A percentile compares a stretch with the other conserved stretches of the same genome.
These are phyloP conservation scores for Cyclotella baltica DNA, from an alignment of 108 stramenopile genomes.

Conservation along the genomic window DNA sequence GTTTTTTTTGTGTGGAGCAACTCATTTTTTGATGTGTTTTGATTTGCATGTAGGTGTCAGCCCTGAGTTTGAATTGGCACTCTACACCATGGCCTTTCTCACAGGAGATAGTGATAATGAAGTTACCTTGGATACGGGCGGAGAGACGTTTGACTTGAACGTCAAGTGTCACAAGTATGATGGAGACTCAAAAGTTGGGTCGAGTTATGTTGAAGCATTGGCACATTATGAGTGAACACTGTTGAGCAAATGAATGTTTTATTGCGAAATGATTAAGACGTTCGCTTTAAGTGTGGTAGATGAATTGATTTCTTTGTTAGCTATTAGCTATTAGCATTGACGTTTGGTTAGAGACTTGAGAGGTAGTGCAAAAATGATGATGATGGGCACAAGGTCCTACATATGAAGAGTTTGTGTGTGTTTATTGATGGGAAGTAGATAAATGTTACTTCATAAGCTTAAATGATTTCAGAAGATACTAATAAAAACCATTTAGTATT, in stretches of 20 bases:
- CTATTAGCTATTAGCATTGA: not conserved
- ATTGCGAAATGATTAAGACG: too few species aligned
- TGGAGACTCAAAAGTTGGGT: constrained; percentile 71
- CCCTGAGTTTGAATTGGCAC: constrained; percentile 93
- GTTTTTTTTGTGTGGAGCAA: constrained; percentile 26
- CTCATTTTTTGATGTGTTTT: constrained; percentile 17
- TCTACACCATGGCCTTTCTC: constrained; percentile 90
- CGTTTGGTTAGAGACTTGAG: too few species aligned
- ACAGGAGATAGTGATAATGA: constrained; percentile 71
- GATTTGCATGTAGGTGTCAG: constrained; percentile 33
- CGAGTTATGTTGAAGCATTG: constrained; percentile 73
- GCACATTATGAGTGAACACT: constrained; percentile 67
- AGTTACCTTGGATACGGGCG: constrained; percentile 65
- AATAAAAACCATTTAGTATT: too few species aligned
- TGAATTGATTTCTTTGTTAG: too few species aligned
- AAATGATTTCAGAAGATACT: too few species aligned
- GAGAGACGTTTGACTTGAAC: constrained; percentile 67
- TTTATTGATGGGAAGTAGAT: too few species aligned
- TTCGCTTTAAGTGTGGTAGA: too few species aligned
- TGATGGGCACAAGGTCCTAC: too few species aligned
- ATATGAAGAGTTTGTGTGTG: too few species aligned
- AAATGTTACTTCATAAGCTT: too few species aligned
- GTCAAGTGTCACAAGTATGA: constrained; percentile 74
- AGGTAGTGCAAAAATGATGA: too few species aligned
- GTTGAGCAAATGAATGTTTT: too few species aligned